A percentile compares a stretch with the other conserved stretches of the same genome.
Evolutionary conservation across 2,329 filamentous ascomycete genomes (phyloP).

Genomic region (Cadophora malorum): DNA sequence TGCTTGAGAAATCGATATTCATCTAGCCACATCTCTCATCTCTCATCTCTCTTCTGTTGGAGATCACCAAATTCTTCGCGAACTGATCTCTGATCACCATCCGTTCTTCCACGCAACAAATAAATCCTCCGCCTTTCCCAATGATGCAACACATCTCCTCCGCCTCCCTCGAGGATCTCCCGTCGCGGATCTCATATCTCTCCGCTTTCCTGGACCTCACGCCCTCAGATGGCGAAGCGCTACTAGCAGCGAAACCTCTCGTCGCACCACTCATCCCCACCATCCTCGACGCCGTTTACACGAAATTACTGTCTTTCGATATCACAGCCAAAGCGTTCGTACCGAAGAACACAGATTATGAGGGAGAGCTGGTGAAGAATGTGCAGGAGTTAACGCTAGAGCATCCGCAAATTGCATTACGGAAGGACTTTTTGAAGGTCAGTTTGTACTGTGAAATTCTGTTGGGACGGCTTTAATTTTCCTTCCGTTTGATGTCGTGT

Average conservation of each 20-base stretch:
- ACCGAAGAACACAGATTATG: slow-evolving; percentile 66
- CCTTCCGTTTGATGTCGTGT: no score
- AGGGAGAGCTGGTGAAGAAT: slow-evolving; percentile 68
- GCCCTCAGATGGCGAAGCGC: slow-evolving; percentile 40
- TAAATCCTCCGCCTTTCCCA: slow-evolving; percentile 12
- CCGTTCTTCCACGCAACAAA: background rate
- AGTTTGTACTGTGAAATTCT: slow-evolving; percentile 37
- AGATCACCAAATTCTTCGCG: background rate
- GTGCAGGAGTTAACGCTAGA: slow-evolving; percentile 61
- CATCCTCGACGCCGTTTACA: slow-evolving; percentile 84
- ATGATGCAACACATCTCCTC: slow-evolving; percentile 44
- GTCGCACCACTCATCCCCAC: slow-evolving; percentile 72
- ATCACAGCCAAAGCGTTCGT: slow-evolving; percentile 81
- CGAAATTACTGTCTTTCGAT: slow-evolving; percentile 80
- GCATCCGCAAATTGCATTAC: slow-evolving; percentile 75
- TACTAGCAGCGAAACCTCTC: slow-evolving; percentile 42
- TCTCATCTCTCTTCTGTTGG: slow-evolving; percentile 1
- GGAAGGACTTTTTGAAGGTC: slow-evolving; percentile 72
- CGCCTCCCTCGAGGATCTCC: slow-evolving; percentile 39
- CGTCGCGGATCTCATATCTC: slow-evolving; percentile 40
- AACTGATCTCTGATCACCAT: background rate
- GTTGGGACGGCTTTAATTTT: no score
- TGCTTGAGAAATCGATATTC: background rate
- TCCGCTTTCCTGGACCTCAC: slow-evolving; percentile 41
- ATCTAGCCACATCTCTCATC: background rate